Base-by-base conservation (phyloP, 768 basidiomycete species). In the Russula lepida region DNA sequence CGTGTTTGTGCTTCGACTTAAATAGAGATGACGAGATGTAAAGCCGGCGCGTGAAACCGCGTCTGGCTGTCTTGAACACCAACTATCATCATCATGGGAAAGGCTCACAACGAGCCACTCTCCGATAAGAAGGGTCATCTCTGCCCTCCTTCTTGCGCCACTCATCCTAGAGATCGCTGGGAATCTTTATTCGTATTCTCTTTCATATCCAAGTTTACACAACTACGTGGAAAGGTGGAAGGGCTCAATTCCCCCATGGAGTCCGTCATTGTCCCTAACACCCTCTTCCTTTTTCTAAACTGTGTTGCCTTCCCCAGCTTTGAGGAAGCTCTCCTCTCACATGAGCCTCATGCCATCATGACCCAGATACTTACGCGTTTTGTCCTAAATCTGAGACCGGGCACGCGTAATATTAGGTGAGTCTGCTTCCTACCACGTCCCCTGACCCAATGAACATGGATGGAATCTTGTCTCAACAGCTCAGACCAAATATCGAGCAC, bases 331-430 rank as follows among this genome's bases (percentile, higher is more conserved):
- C 76, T 93, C 68, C 74, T 91, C 73, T 79, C 81, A 66, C 79
- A 77, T 67, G 88, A 84, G 73, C 83, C 85, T 58, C 84, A 89
- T 72, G 78, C 81, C 61, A 79, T 92, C 68, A 77, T 93, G 65
- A 85, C 84, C 47, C 80, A 82, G 69, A 77, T 92, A 67, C 83
- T 93, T 23, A 78, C 78, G 60, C 82, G 84, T 62, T 92, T 93
- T 71, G 80, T 93, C 67, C 77, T 85, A 68, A 92, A 90, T 73
- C 81, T 93, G 67, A 83, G 84, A 70, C 89, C 91, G 21, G 86
- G 86, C 73, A 87, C 89, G 84, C 88, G 89, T 86, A 91, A 91
- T 79, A 79, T 90, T 74, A 88, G 86, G 89, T 89, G 75, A 75
- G 84, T 71, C 73, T 74, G 72, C 72, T 73, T 73, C 61, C 51